Evolutionary conservation across 192 early-diverging fungal genomes (phyloP), one percentile per base, ranked within the genome.

Genomic region (Kickxella alabastrina): DNA sequence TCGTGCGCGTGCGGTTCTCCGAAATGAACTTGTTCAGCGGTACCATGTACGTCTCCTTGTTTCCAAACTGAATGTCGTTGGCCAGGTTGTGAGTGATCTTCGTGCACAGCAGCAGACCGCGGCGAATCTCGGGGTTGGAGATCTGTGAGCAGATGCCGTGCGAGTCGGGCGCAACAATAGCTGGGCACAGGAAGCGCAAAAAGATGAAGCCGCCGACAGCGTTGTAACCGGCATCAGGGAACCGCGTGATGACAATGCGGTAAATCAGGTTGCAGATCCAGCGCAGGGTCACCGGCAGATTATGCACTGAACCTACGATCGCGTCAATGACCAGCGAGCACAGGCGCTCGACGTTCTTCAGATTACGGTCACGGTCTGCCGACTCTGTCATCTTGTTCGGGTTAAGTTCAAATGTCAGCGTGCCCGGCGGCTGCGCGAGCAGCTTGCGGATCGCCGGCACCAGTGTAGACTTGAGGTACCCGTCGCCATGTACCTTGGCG

Each of bases 61-160:
- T 80, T 43, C 93, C 93, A 73, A 98, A 98, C 28, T 91, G 74
- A 13, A 96, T 88, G 57, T 95, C 89, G 61, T 98, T 98, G 21
- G 94, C 93, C 39, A 98, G 59, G 57, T 96, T 96, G 49, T 96
- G 94, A 43, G 97, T 93, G 12, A 96, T 90, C 64, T 97, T 98
- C 17, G 93, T 95, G 34, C 87, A 87, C 26, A 97, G 73, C 35
- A 98, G 65, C 37, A 94, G 70, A 32, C 95, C 93, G 49, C 95
- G 85, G 17, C 88, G 82, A 36, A 95, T 74, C 26, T 92, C 87
- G 32, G 85, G 81, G 38, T 74, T 65, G 25, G 79, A 73, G 23
- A 85, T 80, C 25, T 82, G 74, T 12, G 74, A 59, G 44, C 92
- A 69, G 25, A 97, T 72, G 3, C 85, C 87, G 57, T 90, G 87